Percentiles rank a stretch among this genome's conserved stretches.
These are phyloP conservation scores for Claviceps digitariae DNA, from an alignment of 2,329 filamentous ascomycete species.

Conservation along the genomic window DNA sequence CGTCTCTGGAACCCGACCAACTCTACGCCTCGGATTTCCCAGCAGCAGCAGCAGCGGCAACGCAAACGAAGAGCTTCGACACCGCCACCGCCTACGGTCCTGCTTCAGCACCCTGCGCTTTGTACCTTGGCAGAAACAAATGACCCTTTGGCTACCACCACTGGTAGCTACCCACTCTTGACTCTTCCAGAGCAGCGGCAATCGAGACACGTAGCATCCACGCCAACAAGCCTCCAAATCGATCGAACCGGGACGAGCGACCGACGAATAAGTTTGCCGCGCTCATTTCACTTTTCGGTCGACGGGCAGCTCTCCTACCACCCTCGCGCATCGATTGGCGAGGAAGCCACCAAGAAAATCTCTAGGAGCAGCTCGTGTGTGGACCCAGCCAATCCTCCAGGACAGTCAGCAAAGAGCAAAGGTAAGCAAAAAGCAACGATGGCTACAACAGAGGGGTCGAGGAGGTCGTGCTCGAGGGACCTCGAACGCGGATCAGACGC, in stretches of 20 bases:
- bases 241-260: conserved; percentile 32
- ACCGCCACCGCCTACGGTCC: conserved; percentile 38
- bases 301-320: conserved; percentile 31
- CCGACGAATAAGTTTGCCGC: conserved; percentile 38
- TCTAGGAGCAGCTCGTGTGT: background rate
- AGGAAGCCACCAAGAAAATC: background rate
- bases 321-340: conserved; percentile 12
- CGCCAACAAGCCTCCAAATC: conserved; percentile 36
- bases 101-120: conserved; percentile 32
- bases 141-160: conserved; percentile 24
- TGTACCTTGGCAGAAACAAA: conserved; percentile 21
- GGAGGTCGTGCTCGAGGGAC: conserved; percentile 32
- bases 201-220: conserved; percentile 27
- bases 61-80: conserved; percentile 36
- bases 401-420: conserved; percentile 21
- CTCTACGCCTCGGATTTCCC: conserved; percentile 35
- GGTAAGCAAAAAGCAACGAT: conserved; percentile 39
- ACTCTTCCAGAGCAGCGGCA: conserved; percentile 37
- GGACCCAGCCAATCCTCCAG: background rate
- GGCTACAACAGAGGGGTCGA: conserved; percentile 23
- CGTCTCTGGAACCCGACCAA: conserved; percentile 50
- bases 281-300: conserved; percentile 38
- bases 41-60: conserved; percentile 6
- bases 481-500: conserved; percentile 40
- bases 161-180: conserved; percentile 37